These are phyloP conservation scores for Wallacemonas sp. DNA, from an alignment of 208 protist species.

Conservation along the genomic window DNA sequence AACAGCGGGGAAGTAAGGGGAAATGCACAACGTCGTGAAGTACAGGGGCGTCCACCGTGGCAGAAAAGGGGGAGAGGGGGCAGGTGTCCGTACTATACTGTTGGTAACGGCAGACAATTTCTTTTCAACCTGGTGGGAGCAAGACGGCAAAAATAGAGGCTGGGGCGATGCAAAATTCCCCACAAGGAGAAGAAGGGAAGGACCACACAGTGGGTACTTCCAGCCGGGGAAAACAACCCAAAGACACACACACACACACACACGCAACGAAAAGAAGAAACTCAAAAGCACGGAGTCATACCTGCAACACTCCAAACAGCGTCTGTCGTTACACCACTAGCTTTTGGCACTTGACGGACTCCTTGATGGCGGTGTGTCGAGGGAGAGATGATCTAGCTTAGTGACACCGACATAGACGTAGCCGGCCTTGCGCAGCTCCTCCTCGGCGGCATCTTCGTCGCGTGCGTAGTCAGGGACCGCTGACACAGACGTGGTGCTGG, in stretches of 20 bases:
- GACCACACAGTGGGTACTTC: neutral
- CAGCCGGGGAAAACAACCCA: neutral
- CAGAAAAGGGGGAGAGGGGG: too few relatives aligned
- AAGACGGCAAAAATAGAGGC: too few relatives aligned
- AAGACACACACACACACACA: neutral
- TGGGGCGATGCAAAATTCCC: too few relatives aligned
- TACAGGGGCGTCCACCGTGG: too few relatives aligned
- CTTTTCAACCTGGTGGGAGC: too few relatives aligned
- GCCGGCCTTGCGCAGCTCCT: constrained; percentile 71
- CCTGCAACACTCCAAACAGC: neutral
- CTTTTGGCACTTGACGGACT: too few relatives aligned
- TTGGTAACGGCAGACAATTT: too few relatives aligned
- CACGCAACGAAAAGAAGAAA: neutral
- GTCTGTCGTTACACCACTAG: neutral
- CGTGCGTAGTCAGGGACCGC: constrained; percentile 74
- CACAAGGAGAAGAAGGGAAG: too few relatives aligned
- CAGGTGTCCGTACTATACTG: too few relatives aligned
- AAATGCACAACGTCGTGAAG: too few relatives aligned
- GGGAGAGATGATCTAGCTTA: constrained; percentile 74
- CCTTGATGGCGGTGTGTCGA: neutral
- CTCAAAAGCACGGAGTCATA: neutral
- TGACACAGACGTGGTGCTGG: constrained; percentile 63
- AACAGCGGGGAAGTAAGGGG: too few relatives aligned
- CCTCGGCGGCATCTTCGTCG: constrained; percentile 77
- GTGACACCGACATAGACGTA: constrained; percentile 81